Evolutionary conservation across 1,139 yeast genomes (phyloP).

Genomic region (Suhomyces wounanorum): DNA sequence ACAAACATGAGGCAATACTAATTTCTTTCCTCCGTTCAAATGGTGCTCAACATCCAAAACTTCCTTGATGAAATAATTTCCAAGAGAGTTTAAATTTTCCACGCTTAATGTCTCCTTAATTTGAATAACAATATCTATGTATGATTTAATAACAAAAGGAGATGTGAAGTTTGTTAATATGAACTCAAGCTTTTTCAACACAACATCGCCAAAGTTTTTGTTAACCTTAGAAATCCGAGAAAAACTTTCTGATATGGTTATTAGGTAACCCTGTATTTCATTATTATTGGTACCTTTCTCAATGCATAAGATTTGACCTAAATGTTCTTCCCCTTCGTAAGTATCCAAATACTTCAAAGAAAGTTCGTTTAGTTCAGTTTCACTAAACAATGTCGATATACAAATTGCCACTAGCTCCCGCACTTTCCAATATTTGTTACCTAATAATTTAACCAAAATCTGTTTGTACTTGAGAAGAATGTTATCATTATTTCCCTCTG

Average conservation of each 20-base stretch:
- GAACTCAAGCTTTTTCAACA: not conserved
- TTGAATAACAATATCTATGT: constrained; percentile 27
- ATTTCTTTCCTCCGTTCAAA: constrained; percentile 47
- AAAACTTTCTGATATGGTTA: constrained; percentile 5
- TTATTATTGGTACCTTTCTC: constrained; percentile 1
- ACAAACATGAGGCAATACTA: constrained; percentile 38
- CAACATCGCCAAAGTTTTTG: not conserved
- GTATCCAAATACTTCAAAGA: constrained; percentile 3
- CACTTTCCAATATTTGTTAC: constrained; percentile 68
- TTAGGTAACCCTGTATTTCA: constrained; percentile 8
- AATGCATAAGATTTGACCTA: not conserved
- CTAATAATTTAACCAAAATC: constrained; percentile 14
- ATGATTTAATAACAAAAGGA: constrained; percentile 33
- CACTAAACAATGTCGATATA: constrained; percentile 51
- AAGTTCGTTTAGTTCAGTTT: constrained; percentile 21
- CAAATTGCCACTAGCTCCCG: constrained; percentile 85
- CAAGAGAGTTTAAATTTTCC: constrained; percentile 14
- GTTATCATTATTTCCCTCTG: constrained; percentile 4
- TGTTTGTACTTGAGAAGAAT: constrained; percentile 14
- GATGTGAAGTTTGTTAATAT: constrained; percentile 2
- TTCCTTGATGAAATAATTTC: constrained; percentile 27
- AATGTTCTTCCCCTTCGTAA: not conserved
- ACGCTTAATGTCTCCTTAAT: constrained; percentile 7
- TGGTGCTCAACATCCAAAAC: constrained; percentile 2
- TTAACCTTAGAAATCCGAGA: not conserved